phyloP scores from a whole-genome alignment of 306 rosid species.

The apple (Malus domestica) region DNA sequence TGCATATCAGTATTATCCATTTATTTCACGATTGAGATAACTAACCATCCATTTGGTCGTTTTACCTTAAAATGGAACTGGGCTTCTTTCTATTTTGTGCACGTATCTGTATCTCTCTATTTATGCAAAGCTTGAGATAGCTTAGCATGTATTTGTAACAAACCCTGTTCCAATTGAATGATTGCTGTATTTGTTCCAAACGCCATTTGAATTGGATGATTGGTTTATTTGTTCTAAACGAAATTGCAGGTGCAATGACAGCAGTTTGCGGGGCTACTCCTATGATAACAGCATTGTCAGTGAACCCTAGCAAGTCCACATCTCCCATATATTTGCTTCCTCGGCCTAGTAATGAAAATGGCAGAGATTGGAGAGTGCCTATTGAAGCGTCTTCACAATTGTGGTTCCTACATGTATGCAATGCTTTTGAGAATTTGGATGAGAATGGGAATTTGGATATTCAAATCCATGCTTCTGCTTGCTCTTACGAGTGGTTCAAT shows the following conservation, averaged over 20 bases:
- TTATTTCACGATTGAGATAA: too few species aligned
- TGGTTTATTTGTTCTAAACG: too few species aligned
- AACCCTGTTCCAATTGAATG: too few species aligned
- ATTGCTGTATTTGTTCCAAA: too few species aligned
- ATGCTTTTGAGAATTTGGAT: slow-evolving; percentile 49
- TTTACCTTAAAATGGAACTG: too few species aligned
- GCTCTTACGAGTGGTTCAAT: slow-evolving; percentile 93
- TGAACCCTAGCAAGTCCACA: slow-evolving; percentile 60
- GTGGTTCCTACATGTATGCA: slow-evolving; percentile 84
- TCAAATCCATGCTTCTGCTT: slow-evolving; percentile 64
- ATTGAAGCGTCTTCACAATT: slow-evolving; percentile 72
- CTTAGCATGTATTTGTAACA: too few species aligned
- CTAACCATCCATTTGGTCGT: too few species aligned
- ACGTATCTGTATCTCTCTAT: too few species aligned
- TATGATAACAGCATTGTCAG: slow-evolving; percentile 80
- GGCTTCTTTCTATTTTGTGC: too few species aligned
- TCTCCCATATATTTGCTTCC: slow-evolving; percentile 75
- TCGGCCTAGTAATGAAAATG: slow-evolving; percentile 28
- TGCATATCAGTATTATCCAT: too few species aligned
- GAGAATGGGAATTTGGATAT: slow-evolving; percentile 39
- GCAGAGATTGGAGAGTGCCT: slow-evolving; percentile 66
- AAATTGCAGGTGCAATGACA: slow-evolving; percentile 60
- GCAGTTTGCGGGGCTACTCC: slow-evolving; percentile 77
- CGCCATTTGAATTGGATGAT: too few species aligned
- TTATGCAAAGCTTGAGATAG: too few species aligned